A percentile compares a stretch with the other conserved stretches of the same genome.
Conservation (phyloP, 352 stramenopile species). For the Pythium volutum region DNA sequence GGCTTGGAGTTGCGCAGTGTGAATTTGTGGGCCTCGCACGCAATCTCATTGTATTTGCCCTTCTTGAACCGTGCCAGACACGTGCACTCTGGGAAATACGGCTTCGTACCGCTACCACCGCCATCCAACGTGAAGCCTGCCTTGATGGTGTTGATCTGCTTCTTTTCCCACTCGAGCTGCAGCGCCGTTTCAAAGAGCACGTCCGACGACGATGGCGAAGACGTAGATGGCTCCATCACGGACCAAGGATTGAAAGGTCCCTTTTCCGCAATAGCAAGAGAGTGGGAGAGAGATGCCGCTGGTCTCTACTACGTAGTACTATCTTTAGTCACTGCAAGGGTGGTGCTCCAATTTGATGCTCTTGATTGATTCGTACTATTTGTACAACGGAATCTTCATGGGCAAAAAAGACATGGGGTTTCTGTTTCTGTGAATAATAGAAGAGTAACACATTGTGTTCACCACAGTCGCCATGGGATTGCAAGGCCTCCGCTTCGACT, state of each 20-base stretch:
- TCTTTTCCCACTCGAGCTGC: conserved; percentile 15
- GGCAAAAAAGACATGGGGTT: conserved; percentile 4
- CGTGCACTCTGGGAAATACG: conserved; percentile 33
- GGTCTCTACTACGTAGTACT: too few relatives aligned
- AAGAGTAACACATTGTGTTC: background rate
- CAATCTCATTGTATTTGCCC: conserved; percentile 42
- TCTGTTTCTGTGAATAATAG: conserved; percentile 15
- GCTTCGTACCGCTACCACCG: background rate
- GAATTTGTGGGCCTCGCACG: conserved; percentile 58
- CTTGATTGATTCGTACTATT: too few relatives aligned
- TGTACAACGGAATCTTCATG: too few relatives aligned
- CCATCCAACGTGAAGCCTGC: too few relatives aligned
- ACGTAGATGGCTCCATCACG: background rate
- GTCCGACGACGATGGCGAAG: background rate
- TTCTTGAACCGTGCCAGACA: conserved; percentile 45
- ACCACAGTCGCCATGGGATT: conserved; percentile 25
- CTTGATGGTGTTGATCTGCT: conserved; percentile 21
- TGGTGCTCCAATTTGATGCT: too few relatives aligned
- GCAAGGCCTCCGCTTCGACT: conserved; percentile 3
- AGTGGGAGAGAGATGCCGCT: too few relatives aligned
- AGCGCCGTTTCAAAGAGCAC: conserved; percentile 18
- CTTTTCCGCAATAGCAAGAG: too few relatives aligned
- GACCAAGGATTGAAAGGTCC: too few relatives aligned
- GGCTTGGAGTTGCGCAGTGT: conserved; percentile 53
- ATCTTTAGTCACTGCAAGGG: too few relatives aligned